Evolutionary conservation across 805 yeast genomes (phyloP).

Genomic region (Cyberlindnera galapagoensis): DNA sequence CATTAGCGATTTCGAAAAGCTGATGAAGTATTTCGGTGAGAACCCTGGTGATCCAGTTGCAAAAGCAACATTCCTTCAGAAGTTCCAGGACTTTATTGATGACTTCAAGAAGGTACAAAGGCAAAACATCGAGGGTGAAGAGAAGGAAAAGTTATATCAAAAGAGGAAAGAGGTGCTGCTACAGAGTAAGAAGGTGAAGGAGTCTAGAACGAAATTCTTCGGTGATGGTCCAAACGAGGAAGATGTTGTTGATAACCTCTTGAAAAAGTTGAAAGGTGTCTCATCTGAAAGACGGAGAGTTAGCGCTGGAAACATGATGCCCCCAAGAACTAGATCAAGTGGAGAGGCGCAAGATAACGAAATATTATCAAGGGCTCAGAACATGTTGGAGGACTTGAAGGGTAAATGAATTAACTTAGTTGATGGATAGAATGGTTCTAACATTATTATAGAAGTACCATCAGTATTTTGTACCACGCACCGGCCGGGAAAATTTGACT

Average conservation of each 20-base stretch:
- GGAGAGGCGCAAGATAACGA: slow-evolving; percentile 11
- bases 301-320: slow-evolving; percentile 8
- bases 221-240: slow-evolving; percentile 18
- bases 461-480: no score
- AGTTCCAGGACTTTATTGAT: slow-evolving; percentile 70
- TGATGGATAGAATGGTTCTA: no score
- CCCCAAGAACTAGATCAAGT: slow-evolving; percentile 5
- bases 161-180: slow-evolving; percentile 55
- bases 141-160: slow-evolving; percentile 71
- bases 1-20: slow-evolving; percentile 54
- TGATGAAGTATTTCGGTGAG: slow-evolving; percentile 90
- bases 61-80: slow-evolving; percentile 63
- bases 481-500: no score
- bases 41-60: slow-evolving; percentile 65
- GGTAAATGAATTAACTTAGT: no score
- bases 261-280: slow-evolving; percentile 79
- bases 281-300: slow-evolving; percentile 35
- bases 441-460: no score
- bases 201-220: slow-evolving; percentile 6
- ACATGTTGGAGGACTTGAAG: slow-evolving; percentile 22
- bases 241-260: slow-evolving; percentile 70
- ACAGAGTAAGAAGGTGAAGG: slow-evolving; percentile 22
- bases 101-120: slow-evolving; percentile 76
- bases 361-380: slow-evolving; percentile 21
- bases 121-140: slow-evolving; percentile 78